Base-by-base conservation (phyloP, 192 early-diverging fungal genomes). In the Gamsiella multidivaricata region DNA sequence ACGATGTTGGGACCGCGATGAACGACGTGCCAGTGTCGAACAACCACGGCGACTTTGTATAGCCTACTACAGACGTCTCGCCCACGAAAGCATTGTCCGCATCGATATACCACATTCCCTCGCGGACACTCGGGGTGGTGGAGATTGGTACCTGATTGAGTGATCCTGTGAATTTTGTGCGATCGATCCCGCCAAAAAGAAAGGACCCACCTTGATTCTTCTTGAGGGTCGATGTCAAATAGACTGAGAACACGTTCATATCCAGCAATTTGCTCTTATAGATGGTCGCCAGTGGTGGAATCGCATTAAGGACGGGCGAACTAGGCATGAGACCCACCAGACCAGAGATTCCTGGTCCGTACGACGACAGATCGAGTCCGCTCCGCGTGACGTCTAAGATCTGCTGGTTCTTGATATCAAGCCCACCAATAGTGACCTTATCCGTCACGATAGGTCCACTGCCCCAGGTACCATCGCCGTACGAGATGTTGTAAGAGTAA, bases 11-110 rank as follows among this genome's bases (percentile, higher is more conserved):
- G 20, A 78, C 74, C 2, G 74, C 74, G 53, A 78, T 78, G 53
- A 78, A 78, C 33, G 74, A 78, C 46, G 74, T 78, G 22, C 74
- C 74, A 0, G 74, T 78, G 39, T 78, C 74, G 33, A 78, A 78
- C 14, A 78, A 36, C 74, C 74, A 78, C 14, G 74, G 74, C 8
- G 74, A 57, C n/a, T 54, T 63, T 1, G 45, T 69, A 43, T 78
- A 78, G 8, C 74, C 74, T 23, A 46, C 28, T 1, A 76, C 65
- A 18, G 65, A 10, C 0, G 39, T 22, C 31, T 39, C 42, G 5
- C 72, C 50, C 3, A 32, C 36, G 23, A 31, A 67, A 10, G 72
- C 65, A 31, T 37, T 39, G 29, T 76, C 72, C 6, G 58, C 72
- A 31, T 66, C 56, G 33, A 67, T 42, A 18, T 67, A 76, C 72